Conservation (phyloP, 805 yeast species). For the Clavispora fructus region DNA sequence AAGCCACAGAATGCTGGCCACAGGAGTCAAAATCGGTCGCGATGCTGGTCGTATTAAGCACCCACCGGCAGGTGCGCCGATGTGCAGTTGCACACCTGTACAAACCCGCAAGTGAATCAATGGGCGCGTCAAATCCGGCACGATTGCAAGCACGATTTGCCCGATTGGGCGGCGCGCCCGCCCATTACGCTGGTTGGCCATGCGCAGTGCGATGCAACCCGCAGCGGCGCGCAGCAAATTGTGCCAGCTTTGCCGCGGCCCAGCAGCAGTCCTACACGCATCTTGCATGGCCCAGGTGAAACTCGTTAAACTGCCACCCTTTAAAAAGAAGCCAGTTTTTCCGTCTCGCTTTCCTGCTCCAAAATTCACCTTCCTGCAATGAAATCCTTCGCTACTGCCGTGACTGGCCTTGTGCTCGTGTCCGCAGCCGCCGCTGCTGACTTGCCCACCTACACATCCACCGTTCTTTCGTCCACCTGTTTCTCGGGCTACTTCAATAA, state of each 20-base stretch:
- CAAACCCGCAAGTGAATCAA: background rate
- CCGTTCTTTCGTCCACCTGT: slow-evolving; percentile 12
- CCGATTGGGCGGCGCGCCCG: background rate
- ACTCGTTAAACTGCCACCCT: background rate
- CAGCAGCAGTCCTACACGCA: background rate
- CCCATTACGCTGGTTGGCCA: background rate
- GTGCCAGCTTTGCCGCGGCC: background rate
- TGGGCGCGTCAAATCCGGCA: background rate
- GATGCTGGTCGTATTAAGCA: background rate
- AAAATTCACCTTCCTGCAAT: background rate
- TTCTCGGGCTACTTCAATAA: background rate
- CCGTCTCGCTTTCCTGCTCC: background rate
- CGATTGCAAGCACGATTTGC: background rate
- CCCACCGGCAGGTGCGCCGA: background rate
- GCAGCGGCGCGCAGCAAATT: background rate
- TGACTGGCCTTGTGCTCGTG: slow-evolving; percentile 3
- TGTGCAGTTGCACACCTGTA: background rate
- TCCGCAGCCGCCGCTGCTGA: slow-evolving; percentile 5
- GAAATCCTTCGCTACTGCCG: slow-evolving; percentile 6
- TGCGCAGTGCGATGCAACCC: background rate
- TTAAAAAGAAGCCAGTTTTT: background rate
- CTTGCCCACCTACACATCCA: slow-evolving; percentile 12
- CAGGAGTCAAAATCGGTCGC: background rate
- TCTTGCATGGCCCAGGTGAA: background rate
- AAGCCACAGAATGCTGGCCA: background rate